phyloP scores from a whole-genome alignment of 2,329 filamentous ascomycete genomes.

The Cladophialophora immunda region DNA sequence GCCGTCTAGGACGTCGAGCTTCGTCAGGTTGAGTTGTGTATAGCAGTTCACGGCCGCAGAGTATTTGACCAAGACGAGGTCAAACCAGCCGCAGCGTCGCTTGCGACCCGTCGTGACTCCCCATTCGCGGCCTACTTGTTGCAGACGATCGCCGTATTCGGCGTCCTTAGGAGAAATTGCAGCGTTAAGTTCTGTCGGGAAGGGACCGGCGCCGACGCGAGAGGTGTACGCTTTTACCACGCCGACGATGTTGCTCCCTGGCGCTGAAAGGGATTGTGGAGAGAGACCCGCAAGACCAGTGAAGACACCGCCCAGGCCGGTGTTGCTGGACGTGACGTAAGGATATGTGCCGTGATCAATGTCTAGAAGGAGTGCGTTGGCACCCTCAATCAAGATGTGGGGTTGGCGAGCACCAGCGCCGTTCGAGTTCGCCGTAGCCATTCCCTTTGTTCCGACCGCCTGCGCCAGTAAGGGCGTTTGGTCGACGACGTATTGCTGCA shows the following conservation, averaged over 20 bases:
- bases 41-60: conserved; percentile 65
- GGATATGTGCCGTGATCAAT: conserved; percentile 63
- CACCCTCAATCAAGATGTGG: conserved; percentile 69
- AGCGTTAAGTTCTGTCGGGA: conserved; percentile 62
- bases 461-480: conserved; percentile 46
- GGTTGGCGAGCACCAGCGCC: conserved; percentile 50
- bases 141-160: conserved; percentile 57
- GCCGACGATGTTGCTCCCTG: conserved; percentile 59
- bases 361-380: conserved; percentile 71
- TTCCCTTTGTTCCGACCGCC: conserved; percentile 35
- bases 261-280: conserved; percentile 63
- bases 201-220: conserved; percentile 67
- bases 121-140: conserved; percentile 60
- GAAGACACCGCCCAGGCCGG: conserved; percentile 60
- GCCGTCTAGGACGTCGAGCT: conserved; percentile 70
- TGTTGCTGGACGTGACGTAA: conserved; percentile 58
- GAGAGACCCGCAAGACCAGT: conserved; percentile 67
- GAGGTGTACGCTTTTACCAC: conserved; percentile 73
- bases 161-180: conserved; percentile 37
- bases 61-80: conserved; percentile 71
- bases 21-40: conserved; percentile 68
- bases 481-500: conserved; percentile 61
- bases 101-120: conserved; percentile 69
- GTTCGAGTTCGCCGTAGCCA: conserved; percentile 40
- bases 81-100: conserved; percentile 71